phyloP scores from a whole-genome alignment of 1,139 yeast genomes.

The Magnusiomyces paraingens region DNA sequence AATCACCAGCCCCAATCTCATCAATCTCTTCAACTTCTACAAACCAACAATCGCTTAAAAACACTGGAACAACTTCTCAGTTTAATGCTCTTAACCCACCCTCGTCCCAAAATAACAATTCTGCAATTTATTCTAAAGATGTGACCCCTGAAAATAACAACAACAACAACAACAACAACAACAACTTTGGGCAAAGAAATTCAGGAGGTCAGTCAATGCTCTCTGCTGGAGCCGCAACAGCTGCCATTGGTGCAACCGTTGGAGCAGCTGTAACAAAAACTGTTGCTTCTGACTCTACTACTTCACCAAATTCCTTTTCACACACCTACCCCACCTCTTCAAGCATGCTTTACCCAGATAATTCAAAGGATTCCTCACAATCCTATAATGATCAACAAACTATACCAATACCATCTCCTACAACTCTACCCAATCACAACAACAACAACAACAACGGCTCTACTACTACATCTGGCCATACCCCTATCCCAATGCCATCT shows the following conservation, averaged over 20 bases:
- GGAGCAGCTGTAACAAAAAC: neutral
- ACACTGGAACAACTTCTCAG: slow-evolving; percentile 1
- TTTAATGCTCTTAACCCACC: slow-evolving; percentile 6
- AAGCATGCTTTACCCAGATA: neutral
- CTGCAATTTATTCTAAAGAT: neutral
- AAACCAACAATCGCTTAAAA: slow-evolving; percentile 7
- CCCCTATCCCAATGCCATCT: neutral
- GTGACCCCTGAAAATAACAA: neutral
- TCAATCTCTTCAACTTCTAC: slow-evolving; percentile 10
- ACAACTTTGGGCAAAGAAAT: neutral
- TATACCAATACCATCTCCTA: neutral
- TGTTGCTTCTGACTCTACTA: too few relatives aligned
- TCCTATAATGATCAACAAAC: too few relatives aligned
- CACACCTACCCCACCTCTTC: neutral
- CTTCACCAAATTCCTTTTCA: too few relatives aligned
- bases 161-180: neutral
- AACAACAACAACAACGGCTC: neutral
- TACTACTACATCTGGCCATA: neutral
- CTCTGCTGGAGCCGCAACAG: neutral
- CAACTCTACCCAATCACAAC: too few relatives aligned
- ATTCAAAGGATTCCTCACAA: neutral
- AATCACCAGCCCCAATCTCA: slow-evolving; percentile 11
- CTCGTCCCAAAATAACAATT: neutral
- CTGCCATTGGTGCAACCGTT: neutral
- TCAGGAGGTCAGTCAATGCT: neutral